These are phyloP conservation scores for Boletus bicolor DNA, from an alignment of 768 basidiomycete genomes.

Conservation along the genomic window DNA sequence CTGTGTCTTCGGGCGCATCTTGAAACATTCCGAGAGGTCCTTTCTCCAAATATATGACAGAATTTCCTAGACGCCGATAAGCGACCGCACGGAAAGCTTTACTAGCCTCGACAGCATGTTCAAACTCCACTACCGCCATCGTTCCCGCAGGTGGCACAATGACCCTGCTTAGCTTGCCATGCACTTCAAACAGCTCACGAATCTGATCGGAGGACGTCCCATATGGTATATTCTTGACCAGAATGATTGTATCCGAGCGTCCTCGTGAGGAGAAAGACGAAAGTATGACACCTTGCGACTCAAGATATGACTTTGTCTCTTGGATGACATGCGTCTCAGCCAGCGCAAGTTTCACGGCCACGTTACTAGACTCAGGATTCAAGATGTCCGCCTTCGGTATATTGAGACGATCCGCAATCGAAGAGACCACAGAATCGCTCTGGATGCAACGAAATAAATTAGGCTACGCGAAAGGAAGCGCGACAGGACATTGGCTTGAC, in stretches of 20 bases:
- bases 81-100: constrained; percentile 80
- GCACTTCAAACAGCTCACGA: constrained; percentile 71
- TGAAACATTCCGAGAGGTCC: constrained; percentile 84
- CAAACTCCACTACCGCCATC: constrained; percentile 87
- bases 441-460: constrained; percentile 34
- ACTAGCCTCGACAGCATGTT: constrained; percentile 62
- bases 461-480: constrained; percentile 14
- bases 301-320: constrained; percentile 90
- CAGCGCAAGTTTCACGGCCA: constrained; percentile 91
- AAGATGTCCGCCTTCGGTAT: constrained; percentile 86
- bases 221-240: constrained; percentile 97
- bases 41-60: constrained; percentile 89
- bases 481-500: constrained; percentile 35
- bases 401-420: constrained; percentile 85
- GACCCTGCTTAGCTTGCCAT: constrained; percentile 68
- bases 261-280: constrained; percentile 50
- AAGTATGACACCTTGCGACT: constrained; percentile 67
- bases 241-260: constrained; percentile 75
- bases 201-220: constrained; percentile 76
- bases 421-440: constrained; percentile 92
- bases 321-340: constrained; percentile 96
- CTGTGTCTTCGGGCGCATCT: constrained; percentile 33
- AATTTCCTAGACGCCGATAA: constrained; percentile 85
- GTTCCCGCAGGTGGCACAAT: constrained; percentile 91
- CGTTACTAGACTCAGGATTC: constrained; percentile 75